Base-by-base conservation (phyloP, 2,329 filamentous ascomycete genomes). In the Penicillium palitans region DNA sequence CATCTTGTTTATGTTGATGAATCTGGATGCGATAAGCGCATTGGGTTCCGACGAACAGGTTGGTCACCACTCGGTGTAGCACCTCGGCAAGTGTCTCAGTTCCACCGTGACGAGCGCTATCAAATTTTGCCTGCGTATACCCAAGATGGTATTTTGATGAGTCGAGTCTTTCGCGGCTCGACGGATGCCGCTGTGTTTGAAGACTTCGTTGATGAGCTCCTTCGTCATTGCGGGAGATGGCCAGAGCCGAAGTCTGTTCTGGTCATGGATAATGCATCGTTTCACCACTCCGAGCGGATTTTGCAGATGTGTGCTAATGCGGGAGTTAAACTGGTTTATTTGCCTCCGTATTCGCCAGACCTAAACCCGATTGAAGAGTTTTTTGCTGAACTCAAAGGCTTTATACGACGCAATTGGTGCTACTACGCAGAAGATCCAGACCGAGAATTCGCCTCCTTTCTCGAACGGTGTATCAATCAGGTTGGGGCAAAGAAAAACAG, bases 1-100 rank as follows among this genome's bases (percentile, higher is more conserved):
- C 1, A 33, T 2, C 31, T 33, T 33, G 12, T 33, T 33, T 33
- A 57, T 60, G 9, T 29, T 29, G 9, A 29, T 29, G 9, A 29
- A 10, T 29, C 27, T 29, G 2, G 27, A 29, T 29, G 21, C 27
- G 29, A 8, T 53, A 53, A 39, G 10, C 41, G 49, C 17, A 33
- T 42, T 10, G 7, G 35, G 7, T 37, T 37, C 17, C 35, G 35
- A 37, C 35, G 35, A n/a, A 37, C 7, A 37, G 35, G 35, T 5
- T 37, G 17, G 35, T 37, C 17, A 37, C 35, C 1, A n/a, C 49
- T 51, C 24, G 49, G 29, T 51, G 39, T n/a, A 70, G 78, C 57
- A n/a, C 35, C 35, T 37, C 35, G 35, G 1, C 4, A 33, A 33
- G 31, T 33, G 12, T 33, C 31, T 33, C 2, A 33, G 5, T 33